These are phyloP conservation scores for Heterobasidion irregulare DNA, from an alignment of 1,284 basidiomycete species.

Conservation along the genomic window DNA sequence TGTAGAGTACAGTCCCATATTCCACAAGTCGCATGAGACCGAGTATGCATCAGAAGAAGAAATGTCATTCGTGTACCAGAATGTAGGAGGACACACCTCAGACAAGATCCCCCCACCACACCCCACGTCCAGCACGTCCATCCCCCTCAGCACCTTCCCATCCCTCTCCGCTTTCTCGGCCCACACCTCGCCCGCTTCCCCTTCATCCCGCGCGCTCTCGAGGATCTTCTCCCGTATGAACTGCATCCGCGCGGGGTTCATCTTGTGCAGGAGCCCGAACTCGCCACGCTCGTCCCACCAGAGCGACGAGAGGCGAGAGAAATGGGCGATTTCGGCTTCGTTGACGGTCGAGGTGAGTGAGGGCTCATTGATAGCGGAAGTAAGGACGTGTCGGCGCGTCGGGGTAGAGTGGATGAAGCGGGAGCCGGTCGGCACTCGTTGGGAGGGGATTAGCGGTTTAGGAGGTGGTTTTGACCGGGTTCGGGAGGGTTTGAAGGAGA, in stretches of 20 bases:
- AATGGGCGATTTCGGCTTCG: conserved; percentile 81
- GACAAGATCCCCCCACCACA: conserved; percentile 94
- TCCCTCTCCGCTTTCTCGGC: conserved; percentile 14
- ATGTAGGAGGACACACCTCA: conserved; percentile 50
- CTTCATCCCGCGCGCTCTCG: conserved; percentile 42
- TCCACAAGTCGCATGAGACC: too few relatives aligned
- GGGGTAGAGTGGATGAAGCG: too few relatives aligned
- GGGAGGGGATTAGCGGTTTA: too few relatives aligned
- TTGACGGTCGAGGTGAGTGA: conserved; percentile 46
- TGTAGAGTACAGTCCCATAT: not conserved
- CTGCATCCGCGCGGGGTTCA: conserved; percentile 89
- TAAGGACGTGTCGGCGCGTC: not conserved
- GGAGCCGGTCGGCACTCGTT: too few relatives aligned
- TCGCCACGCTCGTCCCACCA: conserved; percentile 99
- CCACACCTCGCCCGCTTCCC: conserved; percentile 25
- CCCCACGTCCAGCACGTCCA: conserved; percentile 80
- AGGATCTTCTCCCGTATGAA: conserved; percentile 80
- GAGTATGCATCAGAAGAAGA: not conserved
- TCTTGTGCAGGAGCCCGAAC: conserved; percentile 84
- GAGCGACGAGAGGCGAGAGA: conserved; percentile 82
- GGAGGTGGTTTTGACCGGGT: too few relatives aligned
- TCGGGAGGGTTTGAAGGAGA: too few relatives aligned
- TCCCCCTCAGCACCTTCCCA: conserved; percentile 39
- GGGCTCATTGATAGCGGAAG: not conserved
- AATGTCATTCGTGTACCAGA: not conserved